Percentiles rank a stretch among this genome's conserved stretches.
These are phyloP conservation scores for Laburnicola sp. DNA, from an alignment of 2,329 filamentous ascomycete genomes.

Conservation along the genomic window DNA sequence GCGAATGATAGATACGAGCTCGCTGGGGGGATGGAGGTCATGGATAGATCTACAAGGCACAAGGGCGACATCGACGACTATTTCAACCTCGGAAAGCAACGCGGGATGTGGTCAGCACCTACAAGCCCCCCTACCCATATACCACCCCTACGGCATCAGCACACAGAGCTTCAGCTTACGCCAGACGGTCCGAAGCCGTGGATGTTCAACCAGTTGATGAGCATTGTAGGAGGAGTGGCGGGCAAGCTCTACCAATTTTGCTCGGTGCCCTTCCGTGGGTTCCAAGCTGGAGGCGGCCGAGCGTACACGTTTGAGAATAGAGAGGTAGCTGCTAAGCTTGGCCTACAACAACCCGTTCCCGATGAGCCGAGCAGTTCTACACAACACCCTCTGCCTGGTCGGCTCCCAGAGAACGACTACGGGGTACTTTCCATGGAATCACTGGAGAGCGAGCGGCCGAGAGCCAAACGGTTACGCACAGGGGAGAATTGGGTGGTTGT, in stretches of 20 bases:
- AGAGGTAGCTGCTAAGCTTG: slow-evolving; percentile 30
- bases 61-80: slow-evolving; percentile 50
- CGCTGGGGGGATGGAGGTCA: slow-evolving; percentile 55
- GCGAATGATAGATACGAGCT: slow-evolving; percentile 57
- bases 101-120: slow-evolving; percentile 41
- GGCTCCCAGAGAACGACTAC: slow-evolving; percentile 57
- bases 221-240: slow-evolving; percentile 66
- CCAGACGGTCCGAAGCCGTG: slow-evolving; percentile 31
- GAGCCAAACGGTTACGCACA: slow-evolving; percentile 54
- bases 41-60: slow-evolving; percentile 43
- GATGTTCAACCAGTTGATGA: slow-evolving; percentile 53
- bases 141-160: slow-evolving; percentile 22
- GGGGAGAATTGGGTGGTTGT: slow-evolving; percentile 56
- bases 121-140: slow-evolving; percentile 27
- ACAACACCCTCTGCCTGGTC: slow-evolving; percentile 54
- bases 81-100: slow-evolving; percentile 43
- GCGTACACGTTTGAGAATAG: slow-evolving; percentile 63
- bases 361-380: slow-evolving; percentile 22
- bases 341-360: slow-evolving; percentile 25
- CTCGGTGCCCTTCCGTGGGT: slow-evolving; percentile 73
- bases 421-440: slow-evolving; percentile 51
- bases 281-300: slow-evolving; percentile 80
- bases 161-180: slow-evolving; percentile 18
- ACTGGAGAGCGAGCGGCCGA: slow-evolving; percentile 48
- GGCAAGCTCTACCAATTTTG: slow-evolving; percentile 88